Base-by-base conservation (phyloP, 495 filamentous ascomycete species). In the Xylaria acuta region DNA sequence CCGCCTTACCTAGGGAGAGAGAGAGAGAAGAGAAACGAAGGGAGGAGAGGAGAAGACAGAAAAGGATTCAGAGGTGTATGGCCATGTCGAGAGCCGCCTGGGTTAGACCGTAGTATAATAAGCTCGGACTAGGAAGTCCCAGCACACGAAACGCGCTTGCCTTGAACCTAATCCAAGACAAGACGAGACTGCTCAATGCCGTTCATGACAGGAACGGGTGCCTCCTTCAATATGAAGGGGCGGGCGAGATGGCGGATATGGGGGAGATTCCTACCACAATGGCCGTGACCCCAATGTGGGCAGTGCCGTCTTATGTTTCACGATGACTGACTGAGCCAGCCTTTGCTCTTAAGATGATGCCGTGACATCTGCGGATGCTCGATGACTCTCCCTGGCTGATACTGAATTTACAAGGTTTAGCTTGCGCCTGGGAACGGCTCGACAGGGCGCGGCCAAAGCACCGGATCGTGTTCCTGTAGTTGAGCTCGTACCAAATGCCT, bases 1-100 rank as follows among this genome's bases (percentile, higher is more conserved):
- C 68, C 63, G 25, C 59, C 66, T 14, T 76, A 75, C 71, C 68
- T 71, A 72, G 69, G 72, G 40, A 69, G 64, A 64, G 67, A 66
- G 70, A 45, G n/a, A n/a, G 54, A 59, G 51, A 30, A 63, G 67
- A 41, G 65, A 40, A 16, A 32, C 8, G 25, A 45, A 20, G 41
- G 27, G 32, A 51, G 38, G 51, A 62, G 8, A 47, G 30, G 60
- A 72, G 63, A 49, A 38, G 49, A 41, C n/a, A 60, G 49, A 68
- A 53, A 36, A 67, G 43, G 53, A 49, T 71, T 69, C 43, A 74
- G 67, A 63, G 45, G 38, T 14, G 41, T 14, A 53, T 32, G 53
- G 25, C 34, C 20, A 36, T 45, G 40, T 60, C 47, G 63, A 36
- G 38, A 59, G 27, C n/a, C 43, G 49, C 18, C 47, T 25, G 22